These are phyloP conservation scores for Zymoseptoria pseudotritici DNA, from an alignment of 2,329 filamentous ascomycete genomes.

Conservation along the genomic window DNA sequence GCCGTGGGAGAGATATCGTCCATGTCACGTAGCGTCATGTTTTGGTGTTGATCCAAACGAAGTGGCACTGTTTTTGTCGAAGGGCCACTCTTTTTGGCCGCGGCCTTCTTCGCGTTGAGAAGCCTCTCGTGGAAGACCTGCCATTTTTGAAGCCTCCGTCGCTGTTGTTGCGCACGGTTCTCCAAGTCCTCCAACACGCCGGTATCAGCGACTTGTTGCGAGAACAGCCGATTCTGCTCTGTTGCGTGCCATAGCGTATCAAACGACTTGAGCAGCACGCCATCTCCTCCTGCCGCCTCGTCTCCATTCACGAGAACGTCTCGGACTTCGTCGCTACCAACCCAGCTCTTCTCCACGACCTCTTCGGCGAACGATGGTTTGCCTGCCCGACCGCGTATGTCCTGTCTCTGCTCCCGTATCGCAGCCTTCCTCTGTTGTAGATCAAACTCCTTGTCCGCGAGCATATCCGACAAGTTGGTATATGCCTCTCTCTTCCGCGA, in stretches of 20 bases:
- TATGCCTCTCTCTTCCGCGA: constrained; percentile 53
- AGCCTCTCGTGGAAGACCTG: constrained; percentile 51
- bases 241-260: constrained; percentile 65
- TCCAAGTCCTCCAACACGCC: constrained; percentile 67
- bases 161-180: constrained; percentile 57
- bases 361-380: constrained; percentile 43
- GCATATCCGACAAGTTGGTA: constrained; percentile 54
- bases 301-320: constrained; percentile 64
- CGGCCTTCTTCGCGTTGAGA: constrained; percentile 11
- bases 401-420: constrained; percentile 10
- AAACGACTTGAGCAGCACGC: constrained; percentile 56
- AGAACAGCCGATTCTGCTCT: constrained; percentile 31
- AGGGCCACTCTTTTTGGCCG: constrained; percentile 4
- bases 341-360: constrained; percentile 65
- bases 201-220: constrained; percentile 41
- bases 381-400: constrained; percentile 1
- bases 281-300: constrained; percentile 48
- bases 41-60: constrained; percentile 25
- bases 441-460: constrained; percentile 33
- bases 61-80: constrained; percentile 8
- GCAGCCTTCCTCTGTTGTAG: constrained; percentile 46
- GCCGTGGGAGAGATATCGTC: constrained; percentile 7
- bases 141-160: constrained; percentile 64
- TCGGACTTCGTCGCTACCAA: constrained; percentile 68
- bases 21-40: constrained; percentile 22